Evolutionary conservation across 1,284 basidiomycete species (phyloP).

Genomic region (Naganishia cerealis): DNA sequence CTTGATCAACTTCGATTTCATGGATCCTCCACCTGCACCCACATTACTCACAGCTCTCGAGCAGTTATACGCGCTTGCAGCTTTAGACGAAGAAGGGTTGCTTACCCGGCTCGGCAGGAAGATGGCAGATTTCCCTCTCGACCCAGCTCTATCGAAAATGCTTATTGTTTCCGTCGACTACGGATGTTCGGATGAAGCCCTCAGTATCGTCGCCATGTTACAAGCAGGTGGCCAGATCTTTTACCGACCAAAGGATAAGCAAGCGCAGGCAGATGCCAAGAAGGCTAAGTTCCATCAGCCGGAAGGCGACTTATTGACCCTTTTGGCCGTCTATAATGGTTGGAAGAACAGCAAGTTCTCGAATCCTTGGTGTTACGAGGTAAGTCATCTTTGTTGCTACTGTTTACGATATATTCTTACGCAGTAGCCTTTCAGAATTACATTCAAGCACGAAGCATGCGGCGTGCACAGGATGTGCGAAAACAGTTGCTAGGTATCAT

Average conservation of each 20-base stretch:
- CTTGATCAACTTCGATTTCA: conserved; percentile 95
- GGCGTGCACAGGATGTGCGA: conserved; percentile 93
- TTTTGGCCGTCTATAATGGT: conserved; percentile 95
- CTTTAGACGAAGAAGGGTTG: conserved; percentile 92
- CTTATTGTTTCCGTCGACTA: conserved; percentile 95
- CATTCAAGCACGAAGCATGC: conserved; percentile 94
- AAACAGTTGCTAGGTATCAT: conserved; percentile 98
- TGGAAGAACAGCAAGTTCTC: conserved; percentile 95
- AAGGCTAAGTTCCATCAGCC: conserved; percentile 98
- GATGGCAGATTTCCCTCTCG: conserved; percentile 99
- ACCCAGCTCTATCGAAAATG: conserved; percentile 95
- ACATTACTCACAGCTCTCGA: conserved; percentile 89
- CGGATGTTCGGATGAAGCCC: conserved; percentile 93
- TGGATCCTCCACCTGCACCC: conserved; percentile 96
- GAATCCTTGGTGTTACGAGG: conserved; percentile 91
- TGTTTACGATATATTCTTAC: neutral
- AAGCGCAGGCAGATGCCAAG: conserved; percentile 96
- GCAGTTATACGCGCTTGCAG: conserved; percentile 88
- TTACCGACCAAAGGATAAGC: conserved; percentile 97
- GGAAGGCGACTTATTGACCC: conserved; percentile 93
- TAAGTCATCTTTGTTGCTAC: conserved; percentile 16
- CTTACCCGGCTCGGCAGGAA: conserved; percentile 91
- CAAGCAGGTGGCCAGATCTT: conserved; percentile 90
- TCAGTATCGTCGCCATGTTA: conserved; percentile 96
- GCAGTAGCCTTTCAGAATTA: conserved; percentile 65